A percentile compares a stretch with the other conserved stretches of the same genome.
Evolutionary conservation across 2,329 filamentous ascomycete genomes (phyloP).

Genomic region (Saccharata proteae): DNA sequence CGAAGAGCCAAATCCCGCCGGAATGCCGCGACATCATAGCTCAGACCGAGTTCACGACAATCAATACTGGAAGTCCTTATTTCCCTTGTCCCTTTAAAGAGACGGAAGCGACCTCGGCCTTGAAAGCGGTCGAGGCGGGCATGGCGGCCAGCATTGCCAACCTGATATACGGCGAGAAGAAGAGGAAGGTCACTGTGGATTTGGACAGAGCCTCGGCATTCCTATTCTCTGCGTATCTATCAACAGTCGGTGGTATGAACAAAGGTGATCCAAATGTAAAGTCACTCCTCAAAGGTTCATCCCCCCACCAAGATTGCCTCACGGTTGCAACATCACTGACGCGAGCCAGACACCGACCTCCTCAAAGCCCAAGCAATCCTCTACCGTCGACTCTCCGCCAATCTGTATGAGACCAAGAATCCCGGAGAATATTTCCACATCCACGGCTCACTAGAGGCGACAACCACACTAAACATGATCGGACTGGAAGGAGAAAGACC

Average conservation of each 20-base stretch:
- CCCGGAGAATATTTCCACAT: constrained; percentile 61
- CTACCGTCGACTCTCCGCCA: constrained; percentile 61
- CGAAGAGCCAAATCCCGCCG: constrained; percentile 21
- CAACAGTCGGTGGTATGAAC: constrained; percentile 41
- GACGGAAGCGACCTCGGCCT: constrained; percentile 40
- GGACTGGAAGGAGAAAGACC: constrained; percentile 51
- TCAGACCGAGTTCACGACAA: constrained; percentile 21
- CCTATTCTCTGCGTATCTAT: constrained; percentile 46
- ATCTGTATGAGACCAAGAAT: constrained; percentile 57
- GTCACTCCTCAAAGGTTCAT: constrained; percentile 30
- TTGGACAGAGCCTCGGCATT: constrained; percentile 43
- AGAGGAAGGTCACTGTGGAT: constrained; percentile 38
- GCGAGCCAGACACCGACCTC: constrained; percentile 54
- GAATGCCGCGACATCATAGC: constrained; percentile 21
- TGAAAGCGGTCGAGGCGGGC: constrained; percentile 49
- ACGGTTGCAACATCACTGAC: constrained; percentile 9
- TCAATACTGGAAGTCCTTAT: constrained; percentile 26
- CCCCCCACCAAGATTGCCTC: background rate
- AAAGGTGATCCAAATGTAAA: constrained; percentile 33
- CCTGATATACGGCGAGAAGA: constrained; percentile 37
- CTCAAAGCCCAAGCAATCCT: constrained; percentile 57
- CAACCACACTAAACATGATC: constrained; percentile 57
- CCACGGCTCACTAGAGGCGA: constrained; percentile 62
- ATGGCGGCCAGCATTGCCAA: constrained; percentile 49
- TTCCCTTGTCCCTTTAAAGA: constrained; percentile 38